These are phyloP conservation scores for Candida khao-thaluensis DNA, from an alignment of 805 yeast genomes.

Conservation along the genomic window DNA sequence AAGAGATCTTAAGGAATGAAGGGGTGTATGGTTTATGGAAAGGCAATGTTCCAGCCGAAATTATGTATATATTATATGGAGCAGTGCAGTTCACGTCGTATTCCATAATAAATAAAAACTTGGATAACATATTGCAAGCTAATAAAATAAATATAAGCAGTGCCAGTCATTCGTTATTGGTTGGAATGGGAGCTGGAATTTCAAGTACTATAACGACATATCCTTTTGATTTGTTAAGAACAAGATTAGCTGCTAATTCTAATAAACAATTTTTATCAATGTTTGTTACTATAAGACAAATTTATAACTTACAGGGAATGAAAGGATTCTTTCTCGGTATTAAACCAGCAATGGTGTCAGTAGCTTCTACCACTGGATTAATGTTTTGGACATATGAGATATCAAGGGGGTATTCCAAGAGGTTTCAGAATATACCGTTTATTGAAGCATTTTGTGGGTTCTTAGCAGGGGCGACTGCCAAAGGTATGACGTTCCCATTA, in stretches of 20 bases:
- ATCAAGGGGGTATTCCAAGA: conserved; percentile 36
- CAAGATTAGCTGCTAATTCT: conserved; percentile 74
- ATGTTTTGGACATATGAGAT: conserved; percentile 70
- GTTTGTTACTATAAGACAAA: conserved; percentile 22
- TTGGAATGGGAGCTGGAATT: conserved; percentile 79
- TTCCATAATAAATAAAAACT: conserved; percentile 48
- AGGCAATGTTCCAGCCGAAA: conserved; percentile 91
- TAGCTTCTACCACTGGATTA: conserved; percentile 69
- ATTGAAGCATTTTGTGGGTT: conserved; percentile 65
- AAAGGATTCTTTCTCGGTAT: conserved; percentile 52
- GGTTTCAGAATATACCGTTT: conserved; percentile 30
- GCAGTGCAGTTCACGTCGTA: conserved; percentile 79
- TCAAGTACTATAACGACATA: conserved; percentile 73
- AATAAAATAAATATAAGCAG: conserved; percentile 25
- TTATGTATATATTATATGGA: conserved; percentile 83
- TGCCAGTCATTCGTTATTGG: conserved; percentile 46
- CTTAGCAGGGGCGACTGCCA: conserved; percentile 73
- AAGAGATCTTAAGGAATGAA: conserved; percentile 54
- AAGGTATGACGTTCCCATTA: conserved; percentile 76
- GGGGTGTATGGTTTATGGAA: conserved; percentile 86
- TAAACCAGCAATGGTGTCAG: conserved; percentile 53
- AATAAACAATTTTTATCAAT: conserved; percentile 38
- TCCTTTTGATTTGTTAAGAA: conserved; percentile 88
- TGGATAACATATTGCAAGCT: conserved; percentile 31
- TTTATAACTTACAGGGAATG: conserved; percentile 35